These are phyloP conservation scores for Globisporangium canariense DNA, from an alignment of 352 stramenopile genomes.

Conservation along the genomic window DNA sequence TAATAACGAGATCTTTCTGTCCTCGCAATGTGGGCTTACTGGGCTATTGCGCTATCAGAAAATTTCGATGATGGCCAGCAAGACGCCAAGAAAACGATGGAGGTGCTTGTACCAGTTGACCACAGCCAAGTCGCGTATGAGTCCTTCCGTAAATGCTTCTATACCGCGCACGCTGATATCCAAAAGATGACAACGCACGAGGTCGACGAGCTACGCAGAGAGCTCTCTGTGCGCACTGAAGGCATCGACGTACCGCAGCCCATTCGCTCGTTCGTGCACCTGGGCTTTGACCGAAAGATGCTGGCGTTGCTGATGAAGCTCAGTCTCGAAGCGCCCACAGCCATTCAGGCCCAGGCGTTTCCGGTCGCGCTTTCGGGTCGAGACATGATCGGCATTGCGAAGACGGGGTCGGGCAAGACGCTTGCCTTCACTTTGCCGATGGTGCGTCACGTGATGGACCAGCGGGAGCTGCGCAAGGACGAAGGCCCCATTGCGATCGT, in stretches of 20 bases:
- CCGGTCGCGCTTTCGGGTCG: slow-evolving; percentile 70
- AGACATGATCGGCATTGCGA: slow-evolving; percentile 87
- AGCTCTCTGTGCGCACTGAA: slow-evolving; percentile 55
- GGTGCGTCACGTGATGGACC: slow-evolving; percentile 87
- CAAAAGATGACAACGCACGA: slow-evolving; percentile 28
- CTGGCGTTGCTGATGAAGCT: slow-evolving; percentile 68
- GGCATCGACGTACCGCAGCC: slow-evolving; percentile 44
- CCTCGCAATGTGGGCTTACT: no score
- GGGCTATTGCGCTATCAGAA: not conserved
- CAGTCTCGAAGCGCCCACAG: slow-evolving; percentile 66
- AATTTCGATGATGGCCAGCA: slow-evolving; percentile 26
- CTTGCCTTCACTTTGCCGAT: slow-evolving; percentile 97
- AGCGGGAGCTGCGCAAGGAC: slow-evolving; percentile 64
- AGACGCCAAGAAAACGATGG: slow-evolving; percentile 60
- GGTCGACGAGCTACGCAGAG: slow-evolving; percentile 35
- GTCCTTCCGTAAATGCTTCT: slow-evolving; percentile 81
- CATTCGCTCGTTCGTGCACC: slow-evolving; percentile 75
- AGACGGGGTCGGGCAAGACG: slow-evolving; percentile 98
- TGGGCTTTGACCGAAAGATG: slow-evolving; percentile 65
- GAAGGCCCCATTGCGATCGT: slow-evolving; percentile 82
- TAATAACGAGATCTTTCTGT: no score
- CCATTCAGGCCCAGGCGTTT: slow-evolving; percentile 83
- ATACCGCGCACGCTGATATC: slow-evolving; percentile 47
- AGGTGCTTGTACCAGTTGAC: slow-evolving; percentile 68
- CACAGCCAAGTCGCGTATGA: slow-evolving; percentile 74